A percentile compares a stretch with the other conserved stretches of the same genome.
Conservation (phyloP, 1,139 yeast genomes). For the Suhomyces taliae region DNA sequence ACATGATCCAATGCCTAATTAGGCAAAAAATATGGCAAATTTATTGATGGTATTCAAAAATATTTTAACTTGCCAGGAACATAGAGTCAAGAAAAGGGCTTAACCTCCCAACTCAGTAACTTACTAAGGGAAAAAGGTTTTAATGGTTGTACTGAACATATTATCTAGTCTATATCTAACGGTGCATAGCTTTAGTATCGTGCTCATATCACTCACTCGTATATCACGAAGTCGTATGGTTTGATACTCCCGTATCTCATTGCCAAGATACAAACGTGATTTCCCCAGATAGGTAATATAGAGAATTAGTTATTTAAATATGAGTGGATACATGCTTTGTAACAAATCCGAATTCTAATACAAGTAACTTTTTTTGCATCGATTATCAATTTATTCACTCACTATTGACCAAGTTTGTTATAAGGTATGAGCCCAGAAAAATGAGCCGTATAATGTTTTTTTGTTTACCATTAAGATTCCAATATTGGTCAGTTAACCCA, state of each 20-base stretch:
- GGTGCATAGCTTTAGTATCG: no score
- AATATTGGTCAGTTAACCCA: not conserved
- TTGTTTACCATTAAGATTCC: not conserved
- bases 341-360: not conserved
- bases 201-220: not conserved
- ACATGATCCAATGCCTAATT: not conserved
- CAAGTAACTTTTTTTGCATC: no score
- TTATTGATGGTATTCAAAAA: no score
- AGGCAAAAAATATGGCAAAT: not conserved
- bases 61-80: no score
- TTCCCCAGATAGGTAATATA: not conserved
- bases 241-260: not conserved
- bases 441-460: not conserved
- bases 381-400: no score
- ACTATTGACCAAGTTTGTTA: not conserved
- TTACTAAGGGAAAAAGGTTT: no score
- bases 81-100: no score
- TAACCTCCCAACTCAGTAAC: no score
- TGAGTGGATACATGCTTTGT: not conserved
- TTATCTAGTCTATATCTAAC: no score
- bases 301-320: not conserved
- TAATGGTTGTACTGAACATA: no score
- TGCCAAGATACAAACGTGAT: not conserved
- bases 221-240: not conserved
- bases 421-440: slow-evolving; percentile 2